Evolutionary conservation across 179 eudicot genomes (phyloP).

Genomic region (Amaranthus tricolor): DNA sequence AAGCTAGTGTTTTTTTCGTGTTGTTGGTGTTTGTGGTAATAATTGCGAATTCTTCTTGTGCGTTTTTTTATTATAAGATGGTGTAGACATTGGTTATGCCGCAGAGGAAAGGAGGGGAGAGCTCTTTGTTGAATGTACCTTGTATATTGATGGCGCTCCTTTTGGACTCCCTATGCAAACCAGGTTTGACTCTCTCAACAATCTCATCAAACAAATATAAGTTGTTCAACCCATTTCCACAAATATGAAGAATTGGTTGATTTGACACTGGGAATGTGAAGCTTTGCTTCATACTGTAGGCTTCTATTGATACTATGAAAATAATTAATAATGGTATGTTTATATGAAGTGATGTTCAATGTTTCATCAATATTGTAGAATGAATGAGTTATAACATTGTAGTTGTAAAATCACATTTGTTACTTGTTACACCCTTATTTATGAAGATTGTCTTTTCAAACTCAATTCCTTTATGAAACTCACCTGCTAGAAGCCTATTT

Average conservation of each 20-base stretch:
- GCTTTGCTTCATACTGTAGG: neutral
- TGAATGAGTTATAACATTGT: neutral
- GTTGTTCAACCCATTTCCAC: neutral
- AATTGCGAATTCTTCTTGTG: neutral
- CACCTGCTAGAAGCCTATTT: neutral
- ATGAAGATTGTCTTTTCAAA: neutral
- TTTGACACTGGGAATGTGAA: neutral
- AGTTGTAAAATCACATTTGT: neutral
- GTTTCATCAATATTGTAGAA: too few relatives aligned
- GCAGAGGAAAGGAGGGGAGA: slow-evolving; percentile 77
- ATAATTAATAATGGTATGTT: neutral
- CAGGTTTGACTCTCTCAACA: slow-evolving; percentile 44
- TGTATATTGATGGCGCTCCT: slow-evolving; percentile 84
- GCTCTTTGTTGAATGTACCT: slow-evolving; percentile 79
- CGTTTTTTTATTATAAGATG: slow-evolving; percentile 23
- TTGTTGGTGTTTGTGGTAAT: slow-evolving; percentile 7
- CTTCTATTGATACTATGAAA: neutral
- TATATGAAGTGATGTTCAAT: too few relatives aligned
- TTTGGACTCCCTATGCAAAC: slow-evolving; percentile 94
- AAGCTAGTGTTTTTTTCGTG: neutral
- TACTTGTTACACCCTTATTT: neutral
- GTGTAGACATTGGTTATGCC: slow-evolving; percentile 58
- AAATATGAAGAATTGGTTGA: neutral
- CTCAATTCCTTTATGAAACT: neutral
- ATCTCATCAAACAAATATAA: neutral